These are phyloP conservation scores for Ophiostoma sp. DNA, from an alignment of 2,329 filamentous ascomycete species.

Conservation along the genomic window DNA sequence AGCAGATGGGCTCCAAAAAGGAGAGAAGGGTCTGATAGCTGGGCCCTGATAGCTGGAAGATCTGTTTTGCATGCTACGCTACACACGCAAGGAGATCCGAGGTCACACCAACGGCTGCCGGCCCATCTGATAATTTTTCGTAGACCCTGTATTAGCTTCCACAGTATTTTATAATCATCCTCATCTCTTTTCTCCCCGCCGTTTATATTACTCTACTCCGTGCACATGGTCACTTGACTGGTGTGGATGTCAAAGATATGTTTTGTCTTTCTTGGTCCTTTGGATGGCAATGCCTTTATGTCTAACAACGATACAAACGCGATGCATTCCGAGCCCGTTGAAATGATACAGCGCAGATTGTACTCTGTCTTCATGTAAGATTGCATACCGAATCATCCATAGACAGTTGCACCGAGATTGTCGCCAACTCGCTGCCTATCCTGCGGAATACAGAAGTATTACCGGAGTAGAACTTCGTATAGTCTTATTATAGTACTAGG, in stretches of 20 bases:
- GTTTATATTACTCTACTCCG: not conserved
- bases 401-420: not conserved
- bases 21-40: not conserved
- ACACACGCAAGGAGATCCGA: not conserved
- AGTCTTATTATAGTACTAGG: not conserved
- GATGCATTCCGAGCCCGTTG: not conserved
- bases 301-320: too few species aligned
- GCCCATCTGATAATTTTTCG: conserved; percentile 5
- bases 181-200: not conserved
- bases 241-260: not conserved
- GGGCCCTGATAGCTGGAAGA: not conserved
- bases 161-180: not conserved
- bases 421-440: not conserved
- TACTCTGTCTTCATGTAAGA: not conserved
- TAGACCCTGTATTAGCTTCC: not conserved
- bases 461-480: not conserved
- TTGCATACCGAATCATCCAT: not conserved
- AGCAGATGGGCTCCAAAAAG: not conserved
- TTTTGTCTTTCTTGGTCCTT: not conserved
- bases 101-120: conserved; percentile 9
- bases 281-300: not conserved
- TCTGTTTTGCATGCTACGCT: not conserved
- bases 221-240: not conserved
- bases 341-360: not conserved
- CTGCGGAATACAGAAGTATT: not conserved